A percentile compares a stretch with the other conserved stretches of the same genome.
phyloP scores from a whole-genome alignment of 1,139 yeast genomes.

The Suhomyces yuchorum region DNA sequence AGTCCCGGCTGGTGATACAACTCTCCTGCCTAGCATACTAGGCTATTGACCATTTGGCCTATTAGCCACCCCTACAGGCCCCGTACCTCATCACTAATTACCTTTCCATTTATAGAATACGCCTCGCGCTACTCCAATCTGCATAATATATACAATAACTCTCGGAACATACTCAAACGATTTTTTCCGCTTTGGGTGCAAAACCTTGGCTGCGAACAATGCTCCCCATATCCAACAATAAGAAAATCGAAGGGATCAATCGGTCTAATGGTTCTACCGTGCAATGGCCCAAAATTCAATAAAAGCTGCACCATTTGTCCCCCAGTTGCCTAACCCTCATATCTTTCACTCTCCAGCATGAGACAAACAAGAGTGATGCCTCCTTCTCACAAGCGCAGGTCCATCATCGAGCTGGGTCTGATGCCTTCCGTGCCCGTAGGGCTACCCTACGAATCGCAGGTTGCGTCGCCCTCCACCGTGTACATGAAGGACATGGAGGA shows the following conservation, averaged over 20 bases:
- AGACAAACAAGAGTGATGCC: not conserved
- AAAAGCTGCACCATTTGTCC: not conserved
- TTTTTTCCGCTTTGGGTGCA: constrained; percentile 12
- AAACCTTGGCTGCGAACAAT: constrained; percentile 12
- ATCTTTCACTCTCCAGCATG: not conserved
- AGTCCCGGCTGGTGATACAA: too few species aligned
- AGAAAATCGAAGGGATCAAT: constrained; percentile 8
- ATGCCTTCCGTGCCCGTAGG: not conserved
- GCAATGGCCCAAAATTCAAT: not conserved
- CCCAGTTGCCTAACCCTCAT: not conserved
- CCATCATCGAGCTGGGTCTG: constrained; percentile 9
- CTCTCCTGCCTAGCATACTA: too few species aligned
- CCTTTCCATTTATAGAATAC: not conserved
- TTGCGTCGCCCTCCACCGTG: not conserved
- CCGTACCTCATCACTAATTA: not conserved
- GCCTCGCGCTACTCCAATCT: not conserved
- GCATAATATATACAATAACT: not conserved
- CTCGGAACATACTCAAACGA: not conserved
- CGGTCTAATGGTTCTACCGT: not conserved
- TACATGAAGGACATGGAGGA: constrained; percentile 4
- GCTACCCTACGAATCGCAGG: not conserved
- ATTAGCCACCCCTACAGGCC: too few species aligned
- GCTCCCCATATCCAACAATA: not conserved
- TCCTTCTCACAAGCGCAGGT: constrained; percentile 1
- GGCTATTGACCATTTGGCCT: too few species aligned